Evolutionary conservation across 805 yeast species (phyloP), one percentile per base, ranked within the genome.

Genomic region (Pichia thaimueangensis): DNA sequence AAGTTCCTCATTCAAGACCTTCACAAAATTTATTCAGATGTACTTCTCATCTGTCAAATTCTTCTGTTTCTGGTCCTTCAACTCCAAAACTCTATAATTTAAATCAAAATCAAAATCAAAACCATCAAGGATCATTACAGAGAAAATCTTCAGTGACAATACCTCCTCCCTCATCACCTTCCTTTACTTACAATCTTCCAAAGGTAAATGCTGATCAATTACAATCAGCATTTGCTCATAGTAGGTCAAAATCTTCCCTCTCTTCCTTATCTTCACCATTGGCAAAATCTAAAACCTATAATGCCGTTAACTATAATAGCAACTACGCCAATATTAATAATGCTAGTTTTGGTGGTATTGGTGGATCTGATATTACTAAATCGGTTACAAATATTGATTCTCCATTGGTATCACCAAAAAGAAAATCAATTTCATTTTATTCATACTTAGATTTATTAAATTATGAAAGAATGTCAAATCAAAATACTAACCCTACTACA

Each of bases 391-490:
- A 32, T 21, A n/a, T 16, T 17, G 27, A 29, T 27, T 30, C 35
- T 19, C 35, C 30, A 19, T 19, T 30, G 19, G 13, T 22, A 27
- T 36, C 16, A 15, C 46, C 5, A 30, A 42, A 15, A 4, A 49
- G 62, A n/a, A 55, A 56, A 35, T 53, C 61, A 4, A 53, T 63
- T 24, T 53, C 60, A 16, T 63, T 61, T 45, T 61, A 57, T 47
- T 59, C 67, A 2, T 63, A 52, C 32, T 53, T 59, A 3, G 66
- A 62, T 33, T 43, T 61, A 22, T 52, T 61, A 24, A 56, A 55
- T 37, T 56, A 47, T 38, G 65, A 61, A 38, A 40, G 57, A 31
- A 22, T 40, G 35, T 35, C 49, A 7, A 41, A 42, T n/a, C 11
- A 22, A 4, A 32, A 32, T n/a, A 24, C 20, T 13, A 29, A 35